Conservation (phyloP, 257 asterid species). For the Paulownia fortunei region DNA sequence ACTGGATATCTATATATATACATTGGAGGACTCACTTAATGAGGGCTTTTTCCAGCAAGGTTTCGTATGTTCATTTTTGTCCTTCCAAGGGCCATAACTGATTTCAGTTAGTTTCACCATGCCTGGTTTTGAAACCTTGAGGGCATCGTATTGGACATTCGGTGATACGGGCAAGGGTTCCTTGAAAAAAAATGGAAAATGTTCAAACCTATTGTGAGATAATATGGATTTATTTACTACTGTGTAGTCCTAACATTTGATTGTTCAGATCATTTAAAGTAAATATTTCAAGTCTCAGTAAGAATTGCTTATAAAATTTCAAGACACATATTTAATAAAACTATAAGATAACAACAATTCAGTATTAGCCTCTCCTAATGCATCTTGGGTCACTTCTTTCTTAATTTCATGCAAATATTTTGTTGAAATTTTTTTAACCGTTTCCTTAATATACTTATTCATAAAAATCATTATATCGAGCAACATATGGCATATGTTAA, state of each 20-base stretch:
- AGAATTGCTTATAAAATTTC: not conserved
- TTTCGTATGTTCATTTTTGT: conserved; percentile 30
- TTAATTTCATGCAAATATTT: too few relatives aligned
- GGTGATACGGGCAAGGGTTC: conserved; percentile 33
- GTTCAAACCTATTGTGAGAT: not conserved
- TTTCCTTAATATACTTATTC: not conserved
- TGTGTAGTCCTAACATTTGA: not conserved
- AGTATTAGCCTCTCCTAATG: too few relatives aligned
- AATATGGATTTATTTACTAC: not conserved
- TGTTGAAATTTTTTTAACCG: too few relatives aligned
- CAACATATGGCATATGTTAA: not conserved
- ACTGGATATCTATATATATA: not conserved
- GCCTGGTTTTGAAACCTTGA: conserved; percentile 42
- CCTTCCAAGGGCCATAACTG: conserved; percentile 39
- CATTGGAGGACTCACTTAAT: conserved; percentile 35
- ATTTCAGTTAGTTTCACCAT: conserved; percentile 27
- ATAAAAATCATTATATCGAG: not conserved
- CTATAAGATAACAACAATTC: too few relatives aligned
- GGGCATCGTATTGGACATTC: conserved; percentile 27
- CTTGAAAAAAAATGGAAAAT: conserved; percentile 24
- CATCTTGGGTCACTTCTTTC: too few relatives aligned
- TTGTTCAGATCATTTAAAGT: not conserved
- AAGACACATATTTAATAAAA: not conserved
- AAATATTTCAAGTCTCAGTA: not conserved
- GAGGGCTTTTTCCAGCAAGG: conserved; percentile 59